Conservation (phyloP, 176 grass and related monocot genomes). For the Phragmites australis region DNA sequence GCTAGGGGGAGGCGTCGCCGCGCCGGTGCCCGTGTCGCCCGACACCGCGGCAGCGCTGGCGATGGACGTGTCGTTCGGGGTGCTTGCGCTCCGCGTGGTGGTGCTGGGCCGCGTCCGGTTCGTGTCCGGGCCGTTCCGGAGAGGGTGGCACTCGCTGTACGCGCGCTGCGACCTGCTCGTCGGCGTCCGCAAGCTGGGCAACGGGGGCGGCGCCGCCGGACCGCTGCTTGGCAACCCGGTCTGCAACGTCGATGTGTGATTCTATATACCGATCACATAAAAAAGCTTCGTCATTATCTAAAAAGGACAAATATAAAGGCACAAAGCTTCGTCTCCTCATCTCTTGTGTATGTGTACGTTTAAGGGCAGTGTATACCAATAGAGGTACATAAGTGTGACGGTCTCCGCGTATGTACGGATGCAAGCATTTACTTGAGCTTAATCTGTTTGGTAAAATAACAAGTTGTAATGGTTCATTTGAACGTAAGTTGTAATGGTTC, state of each 20-base stretch:
- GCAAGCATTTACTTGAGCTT: too few species aligned
- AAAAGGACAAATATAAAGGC: too few species aligned
- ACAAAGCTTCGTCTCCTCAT: too few species aligned
- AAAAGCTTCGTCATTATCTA: too few species aligned
- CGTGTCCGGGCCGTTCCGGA: constrained; percentile 58
- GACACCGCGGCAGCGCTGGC: constrained; percentile 54
- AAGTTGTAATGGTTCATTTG: too few species aligned
- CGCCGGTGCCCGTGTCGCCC: constrained; percentile 54
- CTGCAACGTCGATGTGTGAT: constrained; percentile 66
- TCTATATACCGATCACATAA: too few species aligned
- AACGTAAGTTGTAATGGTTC: too few species aligned
- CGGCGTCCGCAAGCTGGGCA: constrained; percentile 29
- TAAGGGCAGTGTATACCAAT: too few species aligned
- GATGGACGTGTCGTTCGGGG: constrained; percentile 52
- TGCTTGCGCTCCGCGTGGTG: constrained; percentile 64
- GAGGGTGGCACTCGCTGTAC: constrained; percentile 61
- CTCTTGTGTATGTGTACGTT: too few species aligned
- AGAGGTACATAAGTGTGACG: too few species aligned
- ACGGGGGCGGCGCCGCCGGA: constrained; percentile 15
- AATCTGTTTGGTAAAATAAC: too few species aligned
- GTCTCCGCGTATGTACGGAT: too few species aligned
- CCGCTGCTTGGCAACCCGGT: constrained; percentile 59
- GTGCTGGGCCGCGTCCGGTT: constrained; percentile 72
- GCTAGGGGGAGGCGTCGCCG: constrained; percentile 26
- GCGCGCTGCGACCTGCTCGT: constrained; percentile 77